Evolutionary conservation across 208 protist species (phyloP), one percentile per base, ranked within the genome.

Genomic region (Acanthamoeba culbertsoni): DNA sequence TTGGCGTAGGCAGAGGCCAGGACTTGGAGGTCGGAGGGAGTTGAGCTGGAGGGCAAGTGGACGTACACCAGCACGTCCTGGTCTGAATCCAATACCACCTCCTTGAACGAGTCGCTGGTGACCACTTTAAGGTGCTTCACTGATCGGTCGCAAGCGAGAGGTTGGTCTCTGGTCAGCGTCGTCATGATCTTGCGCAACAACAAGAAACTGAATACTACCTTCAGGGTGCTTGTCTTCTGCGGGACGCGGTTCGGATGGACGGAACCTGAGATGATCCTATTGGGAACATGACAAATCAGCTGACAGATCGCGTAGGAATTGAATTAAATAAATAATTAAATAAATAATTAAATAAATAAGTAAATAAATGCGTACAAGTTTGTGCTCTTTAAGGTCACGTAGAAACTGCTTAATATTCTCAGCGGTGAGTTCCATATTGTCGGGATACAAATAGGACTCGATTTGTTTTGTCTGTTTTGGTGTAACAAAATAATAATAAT

Each of bases 11-110:
- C 68, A 28, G n/a, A 33, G 68, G 68, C 68, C 10, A 79, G 68
- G 7, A 79, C 42, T n/a, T 79, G 68, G 26, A 79, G 68, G n/a
- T 79, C 68, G 33, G 68, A 33, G 0, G 68, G 68, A 3, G 28
- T n/a, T 20, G n/a, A 35, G 7, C 23, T 8, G 0, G 68, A 79
- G 42, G 68, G 68, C 0, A 79, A 14, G 26, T 79, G 68, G 42
- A 79, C 5, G 37, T 79, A 79, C 26, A 79, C 68, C 40, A 79
- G 68, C 68, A 79, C 68, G 68, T 79, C 68, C 68, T 79, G 42
- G 68, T 79, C 68, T 6, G 68, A 79, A 6, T 79, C 33, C 4
- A 79, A 40, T 20, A 79, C 68, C 33, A 48, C 6, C 7, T 79
- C 68, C 35, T 79, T 14, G 68, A 79, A 79, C n/a, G 68, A 79